Evolutionary conservation across 2,329 filamentous ascomycete species (phyloP), one percentile per base, ranked within the genome.

Genomic region (Colletotrichum sp.): DNA sequence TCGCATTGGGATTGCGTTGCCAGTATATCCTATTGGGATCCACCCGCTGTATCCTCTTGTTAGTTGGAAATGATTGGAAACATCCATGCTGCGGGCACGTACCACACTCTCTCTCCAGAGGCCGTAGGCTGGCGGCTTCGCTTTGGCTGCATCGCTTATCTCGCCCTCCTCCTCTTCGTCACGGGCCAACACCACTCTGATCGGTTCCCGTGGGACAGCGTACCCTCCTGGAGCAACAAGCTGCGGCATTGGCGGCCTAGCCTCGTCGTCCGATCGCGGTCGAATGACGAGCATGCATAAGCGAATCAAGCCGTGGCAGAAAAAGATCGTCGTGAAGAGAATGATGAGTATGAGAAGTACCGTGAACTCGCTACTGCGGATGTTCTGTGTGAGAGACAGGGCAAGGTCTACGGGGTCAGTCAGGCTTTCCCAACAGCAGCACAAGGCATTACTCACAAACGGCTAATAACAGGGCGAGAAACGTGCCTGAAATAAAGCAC

Each of bases 61-160:
- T 21, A 76, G 63, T 32, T 26, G 65, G 7, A 8, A 21, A 21
- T 18, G 6, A 52, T 32, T 24, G 21, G 21, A 44, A 7, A 30
- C n/a, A 10, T 32, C 39, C 18, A 7, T 18, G 18, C 10, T n/a
- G 63, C 24, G 13, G 34, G 32, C 64, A 76, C 93, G 84, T 89
- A 95, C 93, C 84, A 97, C 95, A 81, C 94, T 96, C 83, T 93
- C 93, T 69, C 95, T 89, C 95, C 95, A 98, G 1, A 95, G 86
- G 0, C 96, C 96, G 82, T 98, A 98, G 3, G 95, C 95, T 0
- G 96, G 96, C 6, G 96, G 96, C 10, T 92, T 91, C 24, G 89
- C 78, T 79, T 92, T 92, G 57, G 86, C 85, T 0, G 89, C 86
- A 75, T 92, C 89, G 67, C 88, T 90, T n/a, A 71, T 18, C 21